Conservation (phyloP, 768 basidiomycete species). For the Suillus cothurnatus region DNA sequence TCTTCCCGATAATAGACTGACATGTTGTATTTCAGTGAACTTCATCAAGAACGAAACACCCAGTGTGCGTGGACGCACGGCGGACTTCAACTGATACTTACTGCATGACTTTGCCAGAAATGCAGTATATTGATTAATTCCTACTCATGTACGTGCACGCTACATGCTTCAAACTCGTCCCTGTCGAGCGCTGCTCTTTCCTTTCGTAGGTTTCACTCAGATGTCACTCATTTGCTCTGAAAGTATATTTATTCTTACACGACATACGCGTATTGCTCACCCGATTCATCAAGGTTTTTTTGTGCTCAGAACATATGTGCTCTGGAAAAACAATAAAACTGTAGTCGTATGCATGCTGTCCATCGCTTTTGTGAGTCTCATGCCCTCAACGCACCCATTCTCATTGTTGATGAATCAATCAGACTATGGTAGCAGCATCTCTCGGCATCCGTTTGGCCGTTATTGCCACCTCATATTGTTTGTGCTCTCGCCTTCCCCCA, state of each 20-base stretch:
- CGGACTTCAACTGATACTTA: neutral
- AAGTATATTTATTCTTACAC: neutral
- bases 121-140: neutral
- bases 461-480: neutral
- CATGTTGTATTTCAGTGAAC: neutral
- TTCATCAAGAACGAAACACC: neutral
- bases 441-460: neutral
- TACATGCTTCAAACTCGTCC: neutral
- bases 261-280: neutral
- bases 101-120: neutral
- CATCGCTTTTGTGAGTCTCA: neutral
- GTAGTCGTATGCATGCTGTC: neutral
- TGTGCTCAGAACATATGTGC: neutral
- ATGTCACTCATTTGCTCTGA: neutral
- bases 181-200: neutral
- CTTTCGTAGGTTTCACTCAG: neutral
- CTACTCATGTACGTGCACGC: neutral
- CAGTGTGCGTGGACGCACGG: neutral
- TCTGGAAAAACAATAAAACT: neutral
- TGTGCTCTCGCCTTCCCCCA: neutral
- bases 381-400: neutral
- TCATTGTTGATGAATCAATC: neutral
- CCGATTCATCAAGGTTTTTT: neutral
- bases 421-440: neutral
- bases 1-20: neutral